Evolutionary conservation across 2,329 filamentous ascomycete genomes (phyloP).

Genomic region (Epichloe gansuensis): DNA sequence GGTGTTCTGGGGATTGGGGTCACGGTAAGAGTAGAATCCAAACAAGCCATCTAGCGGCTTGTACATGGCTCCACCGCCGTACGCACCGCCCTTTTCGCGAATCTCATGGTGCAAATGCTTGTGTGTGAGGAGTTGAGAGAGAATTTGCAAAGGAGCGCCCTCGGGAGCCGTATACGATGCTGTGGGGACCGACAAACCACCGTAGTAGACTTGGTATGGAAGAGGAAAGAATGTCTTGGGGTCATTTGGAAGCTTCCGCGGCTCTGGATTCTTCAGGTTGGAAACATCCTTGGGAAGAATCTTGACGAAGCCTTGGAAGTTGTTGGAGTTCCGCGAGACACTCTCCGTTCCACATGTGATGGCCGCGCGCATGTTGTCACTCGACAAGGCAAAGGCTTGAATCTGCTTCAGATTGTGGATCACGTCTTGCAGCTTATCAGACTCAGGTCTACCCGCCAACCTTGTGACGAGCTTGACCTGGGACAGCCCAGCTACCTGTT

Average conservation of each 20-base stretch:
- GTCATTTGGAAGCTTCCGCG: constrained; percentile 30
- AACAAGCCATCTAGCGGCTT: constrained; percentile 73
- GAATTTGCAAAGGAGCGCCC: constrained; percentile 71
- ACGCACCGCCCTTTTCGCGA: constrained; percentile 92
- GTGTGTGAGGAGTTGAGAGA: constrained; percentile 86
- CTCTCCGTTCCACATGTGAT: constrained; percentile 76
- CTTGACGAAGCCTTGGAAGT: constrained; percentile 56
- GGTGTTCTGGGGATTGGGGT: constrained; percentile 86
- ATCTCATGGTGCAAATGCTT: constrained; percentile 97
- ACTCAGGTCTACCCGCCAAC: constrained; percentile 58
- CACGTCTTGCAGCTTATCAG: constrained; percentile 59
- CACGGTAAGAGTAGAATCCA: constrained; percentile 91
- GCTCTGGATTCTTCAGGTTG: constrained; percentile 25
- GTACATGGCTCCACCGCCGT: constrained; percentile 81
- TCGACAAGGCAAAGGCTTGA: constrained; percentile 62
- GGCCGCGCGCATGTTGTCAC: constrained; percentile 59
- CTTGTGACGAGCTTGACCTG: constrained; percentile 77
- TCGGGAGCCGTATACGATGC: constrained; percentile 67
- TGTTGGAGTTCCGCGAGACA: constrained; percentile 53
- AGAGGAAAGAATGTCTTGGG: constrained; percentile 81
- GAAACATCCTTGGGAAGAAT: constrained; percentile 17
- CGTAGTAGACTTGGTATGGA: constrained; percentile 96
- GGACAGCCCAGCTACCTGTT: constrained; percentile 81
- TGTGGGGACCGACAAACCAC: constrained; percentile 68
- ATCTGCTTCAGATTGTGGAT: constrained; percentile 77